Percentiles rank a stretch among this genome's conserved stretches.
Conservation (phyloP, 495 filamentous ascomycete species). For the Aspergillus avenaceus region DNA sequence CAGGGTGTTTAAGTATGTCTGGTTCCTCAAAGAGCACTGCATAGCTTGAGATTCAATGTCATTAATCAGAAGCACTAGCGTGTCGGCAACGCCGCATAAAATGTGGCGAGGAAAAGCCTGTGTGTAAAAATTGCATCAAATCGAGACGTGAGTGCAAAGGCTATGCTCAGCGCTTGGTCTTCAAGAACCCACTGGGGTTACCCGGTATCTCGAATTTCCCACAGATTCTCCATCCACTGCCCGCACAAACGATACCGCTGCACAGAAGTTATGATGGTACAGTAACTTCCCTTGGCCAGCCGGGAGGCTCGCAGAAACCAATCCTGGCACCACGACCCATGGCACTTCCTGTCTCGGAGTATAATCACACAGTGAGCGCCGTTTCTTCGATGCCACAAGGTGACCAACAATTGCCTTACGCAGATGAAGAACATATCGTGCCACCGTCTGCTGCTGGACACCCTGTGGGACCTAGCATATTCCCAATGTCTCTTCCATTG, state of each 20-base stretch:
- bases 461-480: not conserved
- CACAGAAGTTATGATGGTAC: slow-evolving; percentile 16
- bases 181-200: slow-evolving; percentile 81
- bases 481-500: not conserved
- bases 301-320: slow-evolving; percentile 27
- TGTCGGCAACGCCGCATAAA: slow-evolving; percentile 95
- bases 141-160: slow-evolving; percentile 93
- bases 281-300: slow-evolving; percentile 29
- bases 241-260: slow-evolving; percentile 13
- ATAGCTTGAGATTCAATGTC: not conserved
- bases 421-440: not conserved
- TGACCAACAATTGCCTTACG: not conserved
- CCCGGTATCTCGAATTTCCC: slow-evolving; percentile 37
- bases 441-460: not conserved
- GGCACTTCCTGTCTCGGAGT: slow-evolving; percentile 9
- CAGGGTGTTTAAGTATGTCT: slow-evolving; percentile 85
- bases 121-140: slow-evolving; percentile 89
- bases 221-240: slow-evolving; percentile 13
- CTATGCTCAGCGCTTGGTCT: slow-evolving; percentile 87
- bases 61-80: slow-evolving; percentile 44
- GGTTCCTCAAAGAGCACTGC: not conserved
- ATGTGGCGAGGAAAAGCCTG: slow-evolving; percentile 92
- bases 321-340: slow-evolving; percentile 32
- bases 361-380: slow-evolving; percentile 6
- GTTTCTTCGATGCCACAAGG: not conserved